phyloP scores from a whole-genome alignment of 371 early-diverging fungal genomes.

The Mortierella sp. region DNA sequence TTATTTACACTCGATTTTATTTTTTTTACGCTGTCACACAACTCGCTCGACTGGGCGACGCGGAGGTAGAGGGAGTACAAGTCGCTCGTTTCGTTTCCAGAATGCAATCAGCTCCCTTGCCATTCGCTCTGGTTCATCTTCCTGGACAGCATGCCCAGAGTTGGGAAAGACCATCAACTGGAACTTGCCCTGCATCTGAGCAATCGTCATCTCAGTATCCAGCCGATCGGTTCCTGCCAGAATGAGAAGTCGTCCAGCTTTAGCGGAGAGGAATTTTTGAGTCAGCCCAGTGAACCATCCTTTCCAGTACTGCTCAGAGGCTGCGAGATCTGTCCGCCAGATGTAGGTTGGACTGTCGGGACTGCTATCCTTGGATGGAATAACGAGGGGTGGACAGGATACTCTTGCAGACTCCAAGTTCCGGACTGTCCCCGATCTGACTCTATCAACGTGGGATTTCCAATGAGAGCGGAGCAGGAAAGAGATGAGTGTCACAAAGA shows the following conservation, averaged over 20 bases:
- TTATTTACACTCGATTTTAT: too few species aligned
- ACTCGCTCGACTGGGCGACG: too few species aligned
- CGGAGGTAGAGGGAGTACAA: slow-evolving; percentile 69
- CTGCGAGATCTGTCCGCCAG: slow-evolving; percentile 79
- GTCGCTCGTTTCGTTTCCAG: slow-evolving; percentile 80
- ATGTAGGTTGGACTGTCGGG: slow-evolving; percentile 52
- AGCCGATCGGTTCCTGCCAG: slow-evolving; percentile 93
- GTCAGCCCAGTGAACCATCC: slow-evolving; percentile 91
- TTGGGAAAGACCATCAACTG: slow-evolving; percentile 87
- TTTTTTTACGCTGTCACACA: too few species aligned
- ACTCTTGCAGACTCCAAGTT: slow-evolving; percentile 79
- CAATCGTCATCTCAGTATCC: slow-evolving; percentile 92
- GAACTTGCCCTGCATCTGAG: slow-evolving; percentile 96
- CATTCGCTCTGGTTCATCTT: slow-evolving; percentile 84
- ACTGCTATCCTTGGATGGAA: slow-evolving; percentile 23
- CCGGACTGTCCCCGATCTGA: slow-evolving; percentile 70
- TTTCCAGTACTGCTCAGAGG: slow-evolving; percentile 82
- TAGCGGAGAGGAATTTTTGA: slow-evolving; percentile 76
- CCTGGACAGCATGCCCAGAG: slow-evolving; percentile 91
- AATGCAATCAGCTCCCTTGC: slow-evolving; percentile 79
- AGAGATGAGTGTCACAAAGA: too few species aligned
- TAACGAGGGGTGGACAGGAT: slow-evolving; percentile 78
- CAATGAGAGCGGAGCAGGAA: slow-evolving; percentile 12
- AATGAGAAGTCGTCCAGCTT: slow-evolving; percentile 82
- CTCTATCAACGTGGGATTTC: slow-evolving; percentile 32